Percentiles rank a stretch among this genome's conserved stretches.
Conservation (phyloP, 768 basidiomycete species). For the Leucocoprinus birnbaumii region DNA sequence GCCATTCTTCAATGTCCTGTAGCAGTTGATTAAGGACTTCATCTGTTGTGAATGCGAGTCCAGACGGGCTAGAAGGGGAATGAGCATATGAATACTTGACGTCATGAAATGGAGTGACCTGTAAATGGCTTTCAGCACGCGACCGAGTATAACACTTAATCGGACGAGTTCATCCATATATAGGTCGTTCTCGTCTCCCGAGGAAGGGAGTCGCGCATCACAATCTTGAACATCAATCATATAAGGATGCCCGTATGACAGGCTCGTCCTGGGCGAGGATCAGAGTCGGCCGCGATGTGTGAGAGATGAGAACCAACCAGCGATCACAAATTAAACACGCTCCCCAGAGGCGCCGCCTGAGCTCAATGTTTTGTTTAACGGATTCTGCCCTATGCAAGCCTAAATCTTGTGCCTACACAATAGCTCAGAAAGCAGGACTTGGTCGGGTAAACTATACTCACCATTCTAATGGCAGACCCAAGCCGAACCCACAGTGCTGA, state of each 20-base stretch:
- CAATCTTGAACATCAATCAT: slow-evolving; percentile 98
- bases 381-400: slow-evolving; percentile 93
- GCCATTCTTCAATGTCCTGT: slow-evolving; percentile 74
- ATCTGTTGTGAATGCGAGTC: slow-evolving; percentile 82
- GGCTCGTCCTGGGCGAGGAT: slow-evolving; percentile 58
- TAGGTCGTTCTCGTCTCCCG: slow-evolving; percentile 72
- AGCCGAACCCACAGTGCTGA: slow-evolving; percentile 85
- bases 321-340: slow-evolving; percentile 93
- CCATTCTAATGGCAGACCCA: slow-evolving; percentile 92
- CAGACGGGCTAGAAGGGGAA: slow-evolving; percentile 63
- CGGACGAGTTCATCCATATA: slow-evolving; percentile 93
- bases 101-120: slow-evolving; percentile 43
- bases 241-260: slow-evolving; percentile 89
- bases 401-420: slow-evolving; percentile 85
- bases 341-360: slow-evolving; percentile 89
- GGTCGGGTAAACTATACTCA: slow-evolving; percentile 30
- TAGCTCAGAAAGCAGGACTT: slow-evolving; percentile 5
- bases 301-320: slow-evolving; percentile 51
- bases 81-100: neutral
- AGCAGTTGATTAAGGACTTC: slow-evolving; percentile 67
- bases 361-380: slow-evolving; percentile 79
- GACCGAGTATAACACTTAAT: slow-evolving; percentile 86
- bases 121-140: slow-evolving; percentile 92
- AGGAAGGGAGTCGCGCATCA: slow-evolving; percentile 89
- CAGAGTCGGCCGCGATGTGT: slow-evolving; percentile 9